These are phyloP conservation scores for Blastocystis sp. DNA, from an alignment of 352 stramenopile genomes.

Conservation along the genomic window DNA sequence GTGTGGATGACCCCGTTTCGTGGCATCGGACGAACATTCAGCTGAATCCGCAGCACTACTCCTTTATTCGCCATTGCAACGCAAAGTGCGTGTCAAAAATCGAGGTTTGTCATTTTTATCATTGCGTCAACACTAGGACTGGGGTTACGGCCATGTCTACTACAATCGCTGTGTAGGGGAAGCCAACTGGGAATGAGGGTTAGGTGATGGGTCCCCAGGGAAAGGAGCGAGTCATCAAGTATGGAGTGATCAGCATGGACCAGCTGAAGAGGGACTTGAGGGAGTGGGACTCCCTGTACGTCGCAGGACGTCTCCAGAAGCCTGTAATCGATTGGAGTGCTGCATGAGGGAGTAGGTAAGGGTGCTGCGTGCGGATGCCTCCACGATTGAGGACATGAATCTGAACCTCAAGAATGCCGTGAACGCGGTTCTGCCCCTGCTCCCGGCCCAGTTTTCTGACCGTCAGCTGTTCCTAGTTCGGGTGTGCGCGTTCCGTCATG, in stretches of 20 bases:
- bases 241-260: slow-evolving; percentile 50
- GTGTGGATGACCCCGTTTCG: slow-evolving; percentile 2
- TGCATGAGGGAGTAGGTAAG: slow-evolving; percentile 21
- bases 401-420: slow-evolving; percentile 53
- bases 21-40: slow-evolving; percentile 42
- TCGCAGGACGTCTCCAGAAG: slow-evolving; percentile 65
- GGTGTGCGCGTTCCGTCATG: not conserved
- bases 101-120: not conserved
- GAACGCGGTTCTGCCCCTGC: slow-evolving; percentile 29
- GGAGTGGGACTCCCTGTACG: slow-evolving; percentile 62
- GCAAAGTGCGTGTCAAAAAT: slow-evolving; percentile 4
- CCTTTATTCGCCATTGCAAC: slow-evolving; percentile 38
- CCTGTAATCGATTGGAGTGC: not conserved
- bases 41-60: slow-evolving; percentile 52
- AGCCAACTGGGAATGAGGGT: not conserved
- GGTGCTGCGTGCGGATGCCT: not conserved
- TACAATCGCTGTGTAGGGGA: slow-evolving; percentile 24
- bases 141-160: slow-evolving; percentile 51
- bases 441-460: slow-evolving; percentile 19
- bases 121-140: not conserved
- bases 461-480: slow-evolving; percentile 45
- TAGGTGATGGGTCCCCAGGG: slow-evolving; percentile 57
- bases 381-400: slow-evolving; percentile 27
- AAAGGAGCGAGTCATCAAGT: slow-evolving; percentile 36
- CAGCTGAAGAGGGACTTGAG: slow-evolving; percentile 39